Evolutionary conservation across 2,329 filamentous ascomycete genomes (phyloP).

Genomic region (Diplodia corticola): DNA sequence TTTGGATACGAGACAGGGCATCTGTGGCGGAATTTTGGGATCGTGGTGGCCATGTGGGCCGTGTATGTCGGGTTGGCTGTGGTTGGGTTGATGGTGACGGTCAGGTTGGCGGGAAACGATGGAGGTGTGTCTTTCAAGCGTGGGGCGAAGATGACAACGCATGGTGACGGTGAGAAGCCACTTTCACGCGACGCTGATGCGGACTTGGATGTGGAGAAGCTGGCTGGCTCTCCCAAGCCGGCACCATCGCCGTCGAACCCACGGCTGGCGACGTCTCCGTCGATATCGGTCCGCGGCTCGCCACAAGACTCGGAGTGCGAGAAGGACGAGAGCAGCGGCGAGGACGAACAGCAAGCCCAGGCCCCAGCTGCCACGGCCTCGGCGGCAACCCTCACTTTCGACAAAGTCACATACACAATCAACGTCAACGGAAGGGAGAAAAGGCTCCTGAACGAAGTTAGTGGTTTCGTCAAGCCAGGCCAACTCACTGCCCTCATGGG

Average conservation of each 20-base stretch:
- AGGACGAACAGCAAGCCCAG: neutral
- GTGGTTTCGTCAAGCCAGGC: constrained; percentile 74
- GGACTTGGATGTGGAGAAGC: neutral
- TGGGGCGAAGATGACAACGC: constrained; percentile 35
- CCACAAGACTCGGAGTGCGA: neutral
- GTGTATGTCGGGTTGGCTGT: constrained; percentile 51
- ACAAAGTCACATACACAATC: constrained; percentile 78
- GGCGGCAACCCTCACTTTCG: constrained; percentile 66
- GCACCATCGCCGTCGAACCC: neutral
- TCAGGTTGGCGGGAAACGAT: constrained; percentile 60
- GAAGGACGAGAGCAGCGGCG: neutral
- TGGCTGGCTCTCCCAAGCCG: neutral
- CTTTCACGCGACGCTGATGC: neutral
- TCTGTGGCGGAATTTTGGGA: constrained; percentile 61
- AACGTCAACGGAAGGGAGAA: constrained; percentile 32
- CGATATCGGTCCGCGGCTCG: neutral
- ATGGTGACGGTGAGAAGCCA: neutral
- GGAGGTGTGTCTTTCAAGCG: constrained; percentile 63
- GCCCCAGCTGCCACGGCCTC: neutral
- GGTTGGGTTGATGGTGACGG: constrained; percentile 49
- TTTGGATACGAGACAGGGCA: constrained; percentile 58
- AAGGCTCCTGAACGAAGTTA: constrained; percentile 58
- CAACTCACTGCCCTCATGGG: constrained; percentile 80
- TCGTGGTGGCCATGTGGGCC: constrained; percentile 53
- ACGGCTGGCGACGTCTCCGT: neutral